A percentile compares a stretch with the other conserved stretches of the same genome.
phyloP scores from a whole-genome alignment of 2,329 filamentous ascomycete genomes.

The Pseudohalonectria lignicola region DNA sequence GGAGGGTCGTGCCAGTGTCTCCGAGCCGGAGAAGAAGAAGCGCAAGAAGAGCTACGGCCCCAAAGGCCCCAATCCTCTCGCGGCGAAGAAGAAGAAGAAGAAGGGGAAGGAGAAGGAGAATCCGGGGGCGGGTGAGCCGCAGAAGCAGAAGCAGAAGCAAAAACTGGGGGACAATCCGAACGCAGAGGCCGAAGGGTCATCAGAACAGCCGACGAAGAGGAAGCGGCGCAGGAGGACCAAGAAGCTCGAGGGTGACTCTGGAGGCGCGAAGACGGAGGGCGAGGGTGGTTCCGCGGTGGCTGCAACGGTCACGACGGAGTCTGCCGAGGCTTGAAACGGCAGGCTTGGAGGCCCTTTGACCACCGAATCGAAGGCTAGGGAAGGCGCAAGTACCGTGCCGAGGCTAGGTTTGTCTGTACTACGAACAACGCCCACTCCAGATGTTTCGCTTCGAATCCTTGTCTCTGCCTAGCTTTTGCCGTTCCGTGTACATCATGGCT shows the following conservation, averaged over 20 bases:
- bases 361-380: too few species aligned
- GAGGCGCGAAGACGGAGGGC: neutral
- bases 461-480: too few species aligned
- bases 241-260: conserved; percentile 2
- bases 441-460: too few species aligned
- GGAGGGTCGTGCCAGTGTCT: conserved; percentile 12
- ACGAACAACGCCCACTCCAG: too few species aligned
- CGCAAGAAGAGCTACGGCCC: conserved; percentile 18
- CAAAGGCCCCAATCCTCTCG: conserved; percentile 21
- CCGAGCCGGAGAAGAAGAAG: conserved; percentile 16
- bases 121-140: conserved; percentile 10
- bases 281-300: neutral
- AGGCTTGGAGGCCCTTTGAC: too few species aligned
- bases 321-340: too few species aligned
- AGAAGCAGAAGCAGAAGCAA: neutral
- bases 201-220: conserved; percentile 9
- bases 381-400: too few species aligned
- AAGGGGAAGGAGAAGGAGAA: conserved; percentile 16
- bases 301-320: neutral
- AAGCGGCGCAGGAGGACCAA: conserved; percentile 13
- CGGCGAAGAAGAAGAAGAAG: conserved; percentile 23
- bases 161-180: conserved; percentile 1
- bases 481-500: too few species aligned
- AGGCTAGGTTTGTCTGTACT: too few species aligned
- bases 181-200: neutral